Percentiles rank a stretch among this genome's conserved stretches.
Evolutionary conservation across 371 early-diverging fungal genomes (phyloP).

Genomic region (Mortierella sp.): DNA sequence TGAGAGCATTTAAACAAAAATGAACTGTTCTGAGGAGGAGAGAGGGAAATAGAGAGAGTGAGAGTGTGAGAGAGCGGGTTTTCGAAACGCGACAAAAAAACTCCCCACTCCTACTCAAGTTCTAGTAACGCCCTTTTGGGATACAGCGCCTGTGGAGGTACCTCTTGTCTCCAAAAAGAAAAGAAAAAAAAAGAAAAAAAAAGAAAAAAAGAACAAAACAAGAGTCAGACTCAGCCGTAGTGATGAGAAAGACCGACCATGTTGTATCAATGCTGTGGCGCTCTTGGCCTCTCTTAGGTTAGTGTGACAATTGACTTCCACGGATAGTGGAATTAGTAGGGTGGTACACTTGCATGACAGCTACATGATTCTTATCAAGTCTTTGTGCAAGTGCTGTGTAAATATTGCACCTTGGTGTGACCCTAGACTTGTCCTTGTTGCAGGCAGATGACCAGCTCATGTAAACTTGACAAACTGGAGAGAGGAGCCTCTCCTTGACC

Average conservation of each 20-base stretch:
- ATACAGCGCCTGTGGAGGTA: too few species aligned
- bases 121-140: neutral
- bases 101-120: conserved; percentile 68
- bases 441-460: too few species aligned
- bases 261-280: neutral
- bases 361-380: neutral
- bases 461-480: too few species aligned
- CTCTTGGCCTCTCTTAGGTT: neutral
- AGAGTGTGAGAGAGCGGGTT: conserved; percentile 80
- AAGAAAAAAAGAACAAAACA: neutral
- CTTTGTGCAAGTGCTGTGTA: neutral
- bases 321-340: too few species aligned
- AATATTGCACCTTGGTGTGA: neutral
- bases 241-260: conserved; percentile 1
- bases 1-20: conserved; percentile 56
- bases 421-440: too few species aligned
- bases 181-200: conserved; percentile 11
- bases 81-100: conserved; percentile 90
- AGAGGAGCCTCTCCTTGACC: too few species aligned
- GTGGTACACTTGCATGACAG: neutral
- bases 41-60: neutral
- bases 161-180: conserved; percentile 1
- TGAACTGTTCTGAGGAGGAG: too few species aligned
- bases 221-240: neutral
- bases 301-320: too few species aligned